Base-by-base conservation (phyloP, 1,284 basidiomycete species). In the Leccinum angustisporum region DNA sequence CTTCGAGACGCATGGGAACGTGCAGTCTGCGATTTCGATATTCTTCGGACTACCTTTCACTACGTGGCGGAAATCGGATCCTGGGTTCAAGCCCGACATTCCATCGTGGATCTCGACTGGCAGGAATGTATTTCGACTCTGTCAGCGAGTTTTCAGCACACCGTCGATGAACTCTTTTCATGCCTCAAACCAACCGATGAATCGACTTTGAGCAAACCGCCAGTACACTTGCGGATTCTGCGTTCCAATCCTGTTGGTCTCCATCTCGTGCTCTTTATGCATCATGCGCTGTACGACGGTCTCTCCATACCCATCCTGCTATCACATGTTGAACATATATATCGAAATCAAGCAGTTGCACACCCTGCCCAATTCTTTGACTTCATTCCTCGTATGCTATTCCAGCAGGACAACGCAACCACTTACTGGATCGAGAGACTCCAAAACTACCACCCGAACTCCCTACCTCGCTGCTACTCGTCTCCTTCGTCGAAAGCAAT, bases 231-330 rank as follows among this genome's bases (percentile, higher is more conserved):
- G 46, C 76, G 75, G 38, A 58, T 77, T 18, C 74, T 74, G 64
- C 71, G 61, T 46, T 60, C 65, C 30, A 48, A 61, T n/a, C 60
- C 62, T 16, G 61, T 59, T 6, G 46, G 61, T 21, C 59, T 65
- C 57, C 63, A 64, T 21, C 72, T 83, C 4, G 74, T 81, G 11
- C 66, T 83, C 6, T 73, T 78, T 40, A 73, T 83, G 70, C 82
- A 83, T 62, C 82, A 83, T 66, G 80, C 81, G 2, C 66, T 83
- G n/a, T 83, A 83, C 61, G 82, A 83, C 62, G 82, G 82, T 5
- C 63, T 80, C 13, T 81, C 81, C 14, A 67, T 83, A 27, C 68
- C 70, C 9, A 71, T 67, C 33, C 70, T 83, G 3, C 66, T 81
- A 27, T 65, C 75, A 9, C 59, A 68, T 30, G 74, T 83, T 2